These are phyloP conservation scores for Ceratocystiopsis sp. DNA, from an alignment of 2,329 filamentous ascomycete genomes.

Conservation along the genomic window DNA sequence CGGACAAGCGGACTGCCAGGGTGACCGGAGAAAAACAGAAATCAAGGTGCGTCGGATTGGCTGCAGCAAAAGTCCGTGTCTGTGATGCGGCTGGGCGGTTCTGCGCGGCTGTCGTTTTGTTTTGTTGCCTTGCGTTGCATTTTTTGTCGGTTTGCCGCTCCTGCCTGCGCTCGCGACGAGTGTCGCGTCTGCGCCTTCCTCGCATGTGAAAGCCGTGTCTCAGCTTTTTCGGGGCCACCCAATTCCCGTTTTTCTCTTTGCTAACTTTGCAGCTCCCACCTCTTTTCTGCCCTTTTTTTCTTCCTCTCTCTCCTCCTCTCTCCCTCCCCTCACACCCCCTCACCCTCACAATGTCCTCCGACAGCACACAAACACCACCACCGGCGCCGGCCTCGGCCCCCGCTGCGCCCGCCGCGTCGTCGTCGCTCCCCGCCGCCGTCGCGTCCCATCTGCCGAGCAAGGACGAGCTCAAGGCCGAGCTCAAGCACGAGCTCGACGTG, in stretches of 20 bases:
- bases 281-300: background rate
- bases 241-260: background rate
- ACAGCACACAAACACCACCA: background rate
- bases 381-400: conserved; percentile 16
- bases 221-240: too few relatives aligned
- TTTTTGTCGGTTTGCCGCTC: background rate
- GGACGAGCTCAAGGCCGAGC: conserved; percentile 26
- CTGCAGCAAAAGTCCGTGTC: too few relatives aligned
- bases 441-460: conserved; percentile 25
- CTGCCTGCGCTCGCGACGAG: too few relatives aligned
- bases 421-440: background rate
- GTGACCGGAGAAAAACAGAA: background rate
- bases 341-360: too few relatives aligned
- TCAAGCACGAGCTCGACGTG: background rate
- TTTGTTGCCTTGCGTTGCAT: background rate
- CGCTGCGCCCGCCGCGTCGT: conserved; percentile 13
- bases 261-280: too few relatives aligned
- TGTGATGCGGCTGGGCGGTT: too few relatives aligned
- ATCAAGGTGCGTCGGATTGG: background rate
- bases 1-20: background rate
- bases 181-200: too few relatives aligned
- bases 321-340: background rate
- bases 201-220: too few relatives aligned
- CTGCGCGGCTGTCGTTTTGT: too few relatives aligned
- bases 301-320: background rate